Percentiles rank a stretch among this genome's conserved stretches.
phyloP scores from a whole-genome alignment of 345 rosid genomes.

The Ailanthus altissimus region DNA sequence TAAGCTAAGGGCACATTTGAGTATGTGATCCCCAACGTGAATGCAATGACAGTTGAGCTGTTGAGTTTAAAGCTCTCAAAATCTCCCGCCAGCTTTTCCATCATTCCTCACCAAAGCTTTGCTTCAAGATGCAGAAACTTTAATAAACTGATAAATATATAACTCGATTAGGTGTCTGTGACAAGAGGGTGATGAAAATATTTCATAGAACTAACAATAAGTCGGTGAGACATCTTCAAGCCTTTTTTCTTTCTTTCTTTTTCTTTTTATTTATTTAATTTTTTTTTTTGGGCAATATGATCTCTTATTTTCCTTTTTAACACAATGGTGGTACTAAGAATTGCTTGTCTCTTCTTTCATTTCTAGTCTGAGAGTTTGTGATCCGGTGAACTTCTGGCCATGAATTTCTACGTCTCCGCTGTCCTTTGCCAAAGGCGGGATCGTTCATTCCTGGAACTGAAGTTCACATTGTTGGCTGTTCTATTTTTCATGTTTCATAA shows the following conservation, averaged over 20 bases:
- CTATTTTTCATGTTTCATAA: slow-evolving; percentile 31
- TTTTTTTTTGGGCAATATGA: not conserved
- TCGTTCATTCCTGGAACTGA: slow-evolving; percentile 21
- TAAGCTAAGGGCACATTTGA: not conserved
- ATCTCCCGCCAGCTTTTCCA: slow-evolving; percentile 30
- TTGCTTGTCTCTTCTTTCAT: slow-evolving; percentile 13
- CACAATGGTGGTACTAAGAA: slow-evolving; percentile 1
- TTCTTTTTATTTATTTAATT: too few species aligned
- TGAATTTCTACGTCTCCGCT: slow-evolving; percentile 23
- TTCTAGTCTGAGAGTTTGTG: slow-evolving; percentile 17
- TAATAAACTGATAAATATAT: not conserved
- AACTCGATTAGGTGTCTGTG: slow-evolving; percentile 12
- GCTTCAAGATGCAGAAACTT: slow-evolving; percentile 48
- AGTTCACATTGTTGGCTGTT: slow-evolving; percentile 29
- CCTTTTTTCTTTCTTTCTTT: slow-evolving; percentile 12
- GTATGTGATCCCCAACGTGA: slow-evolving; percentile 1
- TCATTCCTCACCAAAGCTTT: slow-evolving; percentile 33
- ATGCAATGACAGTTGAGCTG: slow-evolving; percentile 32
- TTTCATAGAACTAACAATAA: slow-evolving; percentile 36
- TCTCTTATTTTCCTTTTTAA: slow-evolving; percentile 20
- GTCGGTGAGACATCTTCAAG: slow-evolving; percentile 46
- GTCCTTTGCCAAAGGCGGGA: not conserved
- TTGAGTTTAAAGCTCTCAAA: slow-evolving; percentile 27
- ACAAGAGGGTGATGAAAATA: slow-evolving; percentile 20
- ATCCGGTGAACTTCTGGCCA: slow-evolving; percentile 20